phyloP scores from a whole-genome alignment of 2,329 filamentous ascomycete species.

The Fusarium compactum region DNA sequence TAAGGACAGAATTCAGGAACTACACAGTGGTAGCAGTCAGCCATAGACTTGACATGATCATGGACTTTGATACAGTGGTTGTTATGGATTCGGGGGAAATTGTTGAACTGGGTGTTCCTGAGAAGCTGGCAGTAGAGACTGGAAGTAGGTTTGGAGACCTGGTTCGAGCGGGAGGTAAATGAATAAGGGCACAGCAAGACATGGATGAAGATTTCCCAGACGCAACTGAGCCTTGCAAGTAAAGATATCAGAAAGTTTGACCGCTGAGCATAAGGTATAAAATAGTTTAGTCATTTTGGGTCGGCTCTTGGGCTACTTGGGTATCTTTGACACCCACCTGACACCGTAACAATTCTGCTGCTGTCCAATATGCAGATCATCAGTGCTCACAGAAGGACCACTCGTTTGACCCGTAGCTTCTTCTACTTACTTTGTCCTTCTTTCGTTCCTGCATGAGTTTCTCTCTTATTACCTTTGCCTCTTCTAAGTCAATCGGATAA shows the following conservation, averaged over 20 bases:
- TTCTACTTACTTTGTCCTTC: not conserved
- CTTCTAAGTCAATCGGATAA: not conserved
- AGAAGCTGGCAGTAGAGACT: conserved; percentile 31
- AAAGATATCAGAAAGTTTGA: not conserved
- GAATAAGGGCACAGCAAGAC: not conserved
- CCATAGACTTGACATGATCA: conserved; percentile 63
- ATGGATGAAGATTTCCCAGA: too few relatives aligned
- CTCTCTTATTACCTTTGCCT: not conserved
- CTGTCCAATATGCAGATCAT: not conserved
- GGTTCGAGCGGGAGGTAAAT: conserved; percentile 1
- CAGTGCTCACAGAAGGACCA: conserved; percentile 6
- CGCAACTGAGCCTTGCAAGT: not conserved
- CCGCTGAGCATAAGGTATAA: not conserved
- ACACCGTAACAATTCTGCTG: too few relatives aligned
- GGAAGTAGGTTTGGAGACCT: conserved; percentile 49
- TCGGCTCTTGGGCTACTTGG: too few relatives aligned
- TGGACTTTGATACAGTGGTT: conserved; percentile 61
- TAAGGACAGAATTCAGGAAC: conserved; percentile 53
- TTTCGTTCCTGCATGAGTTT: not conserved
- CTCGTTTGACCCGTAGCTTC: not conserved
- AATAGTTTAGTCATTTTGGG: too few relatives aligned
- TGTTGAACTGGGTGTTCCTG: conserved; percentile 53
- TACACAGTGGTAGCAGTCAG: conserved; percentile 67
- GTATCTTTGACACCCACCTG: too few relatives aligned
- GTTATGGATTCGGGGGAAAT: conserved; percentile 62